Evolutionary conservation across 1,139 yeast species (phyloP), one percentile per base, ranked within the genome.

Genomic region (Spencermartinsiella ligniputridi): DNA sequence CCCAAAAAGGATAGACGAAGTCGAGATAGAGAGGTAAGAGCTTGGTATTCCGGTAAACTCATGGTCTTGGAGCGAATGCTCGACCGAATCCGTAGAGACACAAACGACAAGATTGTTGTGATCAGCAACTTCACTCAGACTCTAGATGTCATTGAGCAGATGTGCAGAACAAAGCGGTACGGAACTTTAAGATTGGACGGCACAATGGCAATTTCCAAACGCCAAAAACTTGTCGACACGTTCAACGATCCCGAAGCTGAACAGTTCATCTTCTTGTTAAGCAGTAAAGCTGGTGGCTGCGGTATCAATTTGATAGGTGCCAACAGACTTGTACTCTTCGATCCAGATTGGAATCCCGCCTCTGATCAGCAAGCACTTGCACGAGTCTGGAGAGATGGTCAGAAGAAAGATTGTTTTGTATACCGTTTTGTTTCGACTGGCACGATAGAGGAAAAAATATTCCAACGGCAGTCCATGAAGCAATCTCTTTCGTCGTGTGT

Each of bases 281-380:
- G 96, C 57, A 87, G 96, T 9, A 94, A 92, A 64, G 99, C 99
- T 1, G 99, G 99, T 54, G 99, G 99, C 0, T 92, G 98, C 71
- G 99, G 99, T 65, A 88, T 92, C 60, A 92, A 92, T 61, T 75
- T 92, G 54, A 92, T 92, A 57, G 98, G 98, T 8, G 99, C 98
- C 8, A 92, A 94, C 57, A 74, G 98, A 50, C 71, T 92, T 50
- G 79, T 92, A 22, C 71, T 92, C 45, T 74, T 92, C 58, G 99
- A 92, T 62, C 98, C 98, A 0, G 98, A 94, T 64, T 92, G 98
- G 98, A 92, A 92, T 58, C 98, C 98, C 0, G 98, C 98, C 0
- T 85, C 97, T 2, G 98, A 92, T 62, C 98, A 92, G 63, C 98
- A 92, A 67, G 98, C 98, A 0, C 72, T 92, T 49, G 98, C 98